Base-by-base conservation (phyloP, 495 filamentous ascomycete genomes). In the Penicillium malachiteum region DNA sequence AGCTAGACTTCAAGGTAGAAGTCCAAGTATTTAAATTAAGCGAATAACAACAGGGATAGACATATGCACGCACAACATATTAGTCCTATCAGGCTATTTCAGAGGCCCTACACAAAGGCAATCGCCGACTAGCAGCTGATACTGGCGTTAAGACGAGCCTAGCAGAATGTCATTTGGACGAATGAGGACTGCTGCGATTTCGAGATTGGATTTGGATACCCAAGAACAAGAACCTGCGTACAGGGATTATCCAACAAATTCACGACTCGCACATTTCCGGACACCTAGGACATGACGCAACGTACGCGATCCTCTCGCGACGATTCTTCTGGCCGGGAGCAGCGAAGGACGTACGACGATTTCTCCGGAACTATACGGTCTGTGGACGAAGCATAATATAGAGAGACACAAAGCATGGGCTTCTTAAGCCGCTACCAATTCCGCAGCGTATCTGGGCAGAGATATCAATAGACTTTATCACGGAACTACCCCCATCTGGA, bases 391-490 rank as follows among this genome's bases (percentile, higher is more conserved):
- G n/a, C n/a, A 40, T 40, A 40, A 14, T 40, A 40, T 40, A 40
- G 38, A 12, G n/a, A 40, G 13, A 40, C n/a, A 40, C n/a, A 40
- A 40, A 40, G 13, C n/a, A 40, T 40, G n/a, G 38, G n/a, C 38
- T 40, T 5, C n/a, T 40, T 40, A 40, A 40, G n/a, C n/a, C n/a
- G n/a, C 38, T 40, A 40, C n/a, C n/a, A 8, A 40, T 40, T 40
- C 38, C n/a, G n/a, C n/a, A 40, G n/a, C n/a, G n/a, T 12, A 34
- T 34, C 5, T 40, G n/a, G 13, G n/a, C n/a, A 8, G 13, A 45
- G 14, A 11, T 45, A 45, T 45, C 13, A 11, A 45, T 45, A 45
- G 42, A 45, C 38, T 40, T 40, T 40, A 40, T 40, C n/a, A 40
- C n/a, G n/a, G 38, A 40, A 8, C 38, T 40, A 40, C n/a, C 38